Evolutionary conservation across 2,329 filamentous ascomycete species (phyloP), one percentile per base, ranked within the genome.

Genomic region (Cladosporium cucumerinum): DNA sequence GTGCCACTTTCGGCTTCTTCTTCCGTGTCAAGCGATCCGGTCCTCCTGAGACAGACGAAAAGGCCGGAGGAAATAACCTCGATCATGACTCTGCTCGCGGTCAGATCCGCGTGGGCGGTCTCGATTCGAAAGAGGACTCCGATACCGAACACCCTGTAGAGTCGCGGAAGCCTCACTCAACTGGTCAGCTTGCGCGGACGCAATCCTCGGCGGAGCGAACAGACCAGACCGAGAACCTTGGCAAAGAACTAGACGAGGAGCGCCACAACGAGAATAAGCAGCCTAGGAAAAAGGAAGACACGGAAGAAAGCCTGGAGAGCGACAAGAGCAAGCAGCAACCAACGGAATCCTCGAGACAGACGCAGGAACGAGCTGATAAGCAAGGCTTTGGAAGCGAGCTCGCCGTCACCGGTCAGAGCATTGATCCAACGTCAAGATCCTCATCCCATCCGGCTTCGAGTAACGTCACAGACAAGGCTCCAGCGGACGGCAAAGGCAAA

Each of bases 1-100:
- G 74, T 12, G 78, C 75, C 12, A 81, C 78, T 0, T 82, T 82
- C 65, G 78, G 76, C 1, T 82, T 82, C 69, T 82, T 80, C 68
- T 73, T 75, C 39, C 60, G 60, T 11, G 60, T 62, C 10, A 62
- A 46, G 49, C 30, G 49, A 23, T 46, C 60, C 64, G 66, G 48
- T 5, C 28, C 61, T 39, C 63, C 63, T 10, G 55, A 57, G 18
- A 30, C 65, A 18, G 58, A 59, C 2, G 61, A 61, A 1, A 64
- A 48, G 2, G n/a, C 51, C 11, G 46, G 55, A 34, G 39, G 30
- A 18, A 25, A 48, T 39, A 59, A 57, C 18, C 16, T 32, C 2
- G n/a, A 36, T 14, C 48, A 36, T 8, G 23, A 49, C 36, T 36
- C 18, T 25, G 57, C 49, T 36, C 36, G 60, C 16, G 60, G 60